Evolutionary conservation across 176 grass and related monocot genomes (phyloP).

Genomic region (Musa itinerans): DNA sequence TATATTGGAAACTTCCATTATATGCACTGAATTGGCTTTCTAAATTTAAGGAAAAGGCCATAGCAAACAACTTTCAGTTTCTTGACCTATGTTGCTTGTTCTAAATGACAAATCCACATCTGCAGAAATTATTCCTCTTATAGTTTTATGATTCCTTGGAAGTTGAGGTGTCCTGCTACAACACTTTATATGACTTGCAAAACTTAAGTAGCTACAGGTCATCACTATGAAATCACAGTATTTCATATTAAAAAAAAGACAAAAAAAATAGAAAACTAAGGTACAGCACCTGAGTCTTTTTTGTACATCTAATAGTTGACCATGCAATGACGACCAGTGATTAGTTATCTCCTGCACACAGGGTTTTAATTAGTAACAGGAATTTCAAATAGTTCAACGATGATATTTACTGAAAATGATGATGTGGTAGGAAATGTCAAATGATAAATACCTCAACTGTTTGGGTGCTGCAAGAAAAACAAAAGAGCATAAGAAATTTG

Average conservation of each 20-base stretch:
- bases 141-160: no score
- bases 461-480: slow-evolving; percentile 45
- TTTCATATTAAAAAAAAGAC: background rate
- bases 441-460: slow-evolving; percentile 45
- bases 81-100: no score
- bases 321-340: slow-evolving; percentile 53
- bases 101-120: no score
- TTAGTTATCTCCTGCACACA: slow-evolving; percentile 43
- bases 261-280: background rate
- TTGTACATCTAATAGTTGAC: slow-evolving; percentile 41
- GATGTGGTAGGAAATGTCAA: background rate
- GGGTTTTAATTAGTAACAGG: slow-evolving; percentile 3
- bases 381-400: background rate
- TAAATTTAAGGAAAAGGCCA: no score
- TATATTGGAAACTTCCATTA: no score
- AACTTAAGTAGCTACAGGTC: no score
- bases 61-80: no score
- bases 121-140: no score
- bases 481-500: slow-evolving; percentile 20
- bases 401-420: background rate
- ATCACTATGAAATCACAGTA: no score
- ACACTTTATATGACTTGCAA: no score
- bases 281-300: slow-evolving; percentile 51
- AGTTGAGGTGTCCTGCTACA: no score
- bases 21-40: no score